Percentiles rank a stretch among this genome's conserved stretches.
These are phyloP conservation scores for Ogataea saltuana DNA, from an alignment of 805 yeast species.

Conservation along the genomic window DNA sequence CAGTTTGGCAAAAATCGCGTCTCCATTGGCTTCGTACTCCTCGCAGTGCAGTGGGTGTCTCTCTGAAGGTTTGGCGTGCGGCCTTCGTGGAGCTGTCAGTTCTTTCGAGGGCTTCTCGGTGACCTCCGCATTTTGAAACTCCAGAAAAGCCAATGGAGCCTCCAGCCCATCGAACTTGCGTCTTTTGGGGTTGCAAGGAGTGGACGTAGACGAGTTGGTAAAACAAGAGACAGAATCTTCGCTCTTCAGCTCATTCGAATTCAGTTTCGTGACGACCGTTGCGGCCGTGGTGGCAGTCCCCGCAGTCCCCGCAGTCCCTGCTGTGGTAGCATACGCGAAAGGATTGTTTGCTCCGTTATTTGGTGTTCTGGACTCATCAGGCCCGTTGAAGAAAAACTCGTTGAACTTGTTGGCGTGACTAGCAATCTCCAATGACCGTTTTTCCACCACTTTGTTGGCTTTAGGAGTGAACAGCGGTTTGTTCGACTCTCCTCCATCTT, in stretches of 20 bases:
- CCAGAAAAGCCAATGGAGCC: slow-evolving; percentile 14
- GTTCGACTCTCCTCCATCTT: slow-evolving; percentile 3
- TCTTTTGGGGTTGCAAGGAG: slow-evolving; percentile 23
- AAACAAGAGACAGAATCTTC: slow-evolving; percentile 21
- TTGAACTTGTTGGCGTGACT: slow-evolving; percentile 14
- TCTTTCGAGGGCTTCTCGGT: no score
- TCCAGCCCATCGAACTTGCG: slow-evolving; percentile 10
- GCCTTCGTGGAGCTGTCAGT: neutral
- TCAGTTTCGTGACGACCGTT: slow-evolving; percentile 16
- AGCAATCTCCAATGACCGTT: slow-evolving; percentile 12
- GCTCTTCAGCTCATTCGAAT: slow-evolving; percentile 16
- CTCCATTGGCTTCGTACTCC: slow-evolving; percentile 15
- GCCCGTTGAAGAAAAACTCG: slow-evolving; percentile 15
- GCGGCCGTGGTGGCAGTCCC: slow-evolving; percentile 21
- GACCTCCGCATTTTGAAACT: neutral
- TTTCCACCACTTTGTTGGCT: slow-evolving; percentile 20
- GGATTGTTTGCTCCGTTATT: slow-evolving; percentile 9
- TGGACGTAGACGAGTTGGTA: slow-evolving; percentile 24
- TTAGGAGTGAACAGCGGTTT: slow-evolving; percentile 23
- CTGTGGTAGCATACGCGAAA: slow-evolving; percentile 13
- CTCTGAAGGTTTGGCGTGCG: neutral
- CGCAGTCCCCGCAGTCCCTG: slow-evolving; percentile 21
- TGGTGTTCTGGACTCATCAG: slow-evolving; percentile 20
- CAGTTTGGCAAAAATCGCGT: slow-evolving; percentile 18
- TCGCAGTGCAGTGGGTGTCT: slow-evolving; percentile 14